phyloP scores from a whole-genome alignment of 768 basidiomycete species.

The Suillus tomentosus region DNA sequence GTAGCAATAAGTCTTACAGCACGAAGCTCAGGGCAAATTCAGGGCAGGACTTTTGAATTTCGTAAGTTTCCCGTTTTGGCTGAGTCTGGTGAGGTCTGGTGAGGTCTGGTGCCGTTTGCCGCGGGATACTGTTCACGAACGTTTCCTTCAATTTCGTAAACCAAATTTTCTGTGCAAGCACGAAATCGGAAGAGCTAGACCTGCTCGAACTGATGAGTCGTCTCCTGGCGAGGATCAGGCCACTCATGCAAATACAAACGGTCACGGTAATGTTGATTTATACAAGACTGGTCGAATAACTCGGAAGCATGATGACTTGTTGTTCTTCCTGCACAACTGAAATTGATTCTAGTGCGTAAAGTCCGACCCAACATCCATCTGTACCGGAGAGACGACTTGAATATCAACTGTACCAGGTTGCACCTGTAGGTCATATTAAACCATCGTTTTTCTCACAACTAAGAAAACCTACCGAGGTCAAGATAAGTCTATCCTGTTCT shows the following conservation, averaged over 20 bases:
- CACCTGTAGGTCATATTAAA: background rate
- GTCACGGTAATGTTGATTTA: background rate
- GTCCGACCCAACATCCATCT: background rate
- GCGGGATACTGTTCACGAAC: too few species aligned
- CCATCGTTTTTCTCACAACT: background rate
- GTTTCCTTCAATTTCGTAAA: background rate
- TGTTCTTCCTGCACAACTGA: background rate
- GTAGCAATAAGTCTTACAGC: too few species aligned
- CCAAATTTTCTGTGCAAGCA: background rate
- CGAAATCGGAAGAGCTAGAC: background rate
- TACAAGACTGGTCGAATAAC: background rate
- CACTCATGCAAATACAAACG: background rate
- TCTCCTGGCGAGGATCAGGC: background rate
- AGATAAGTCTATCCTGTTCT: background rate
- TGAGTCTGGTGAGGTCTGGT: too few species aligned
- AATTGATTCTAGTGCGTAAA: background rate
- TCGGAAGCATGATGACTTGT: background rate
- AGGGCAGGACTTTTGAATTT: background rate
- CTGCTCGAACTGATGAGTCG: background rate
- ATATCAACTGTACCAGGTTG: background rate
- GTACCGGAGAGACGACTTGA: background rate
- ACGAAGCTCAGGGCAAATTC: background rate
- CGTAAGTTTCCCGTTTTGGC: background rate
- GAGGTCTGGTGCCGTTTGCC: too few species aligned
- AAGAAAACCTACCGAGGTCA: background rate